Evolutionary conservation across 2,329 filamentous ascomycete genomes (phyloP), one percentile per base, ranked within the genome.

Genomic region (Triangularia setosa): DNA sequence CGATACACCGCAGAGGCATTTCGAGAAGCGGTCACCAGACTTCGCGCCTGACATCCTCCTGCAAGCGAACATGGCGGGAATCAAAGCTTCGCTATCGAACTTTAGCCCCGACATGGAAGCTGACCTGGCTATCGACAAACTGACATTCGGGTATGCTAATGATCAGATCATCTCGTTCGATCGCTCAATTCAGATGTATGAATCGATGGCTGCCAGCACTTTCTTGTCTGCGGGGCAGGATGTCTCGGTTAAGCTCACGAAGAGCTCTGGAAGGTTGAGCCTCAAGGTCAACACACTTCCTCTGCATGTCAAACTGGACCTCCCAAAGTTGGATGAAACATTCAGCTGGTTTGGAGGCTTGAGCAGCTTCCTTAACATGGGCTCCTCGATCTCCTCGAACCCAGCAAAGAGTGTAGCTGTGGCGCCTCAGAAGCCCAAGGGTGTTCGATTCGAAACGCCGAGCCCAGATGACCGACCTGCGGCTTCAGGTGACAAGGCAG

Each of bases 281-380:
- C 83, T 90, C 16, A 87, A 90, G 30, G 74, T 97, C 14, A 85
- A 87, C 60, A 96, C 93, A 0, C 81, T 96, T 9, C 92, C 93
- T 5, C 76, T 97, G 1, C 86, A 89, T 64, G 75, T 97, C 9
- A 85, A 88, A 63, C 77, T 98, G 48, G 91, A 98, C 73, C 79
- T 97, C 16, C 88, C 90, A 68, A 85, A 86, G 62, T 79, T 98
- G 23, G 95, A 98, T 70, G 93, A 97, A 71, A 91, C 91, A 0
- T 87, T 98, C 65, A 87, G 87, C 63, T 92, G 91, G 83, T 93
- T 97, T 76, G 95, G 95, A 35, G 95, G 95, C 0, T 80, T 99
- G 53, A 97, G 93, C 75, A 92, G 93, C 69, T 90, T 99, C 60
- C 80, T 99, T 53, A 96, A 95, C 71, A 85, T 97, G 74, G 91